Base-by-base conservation (phyloP, 805 yeast species). In the Ogataea philodendri region DNA sequence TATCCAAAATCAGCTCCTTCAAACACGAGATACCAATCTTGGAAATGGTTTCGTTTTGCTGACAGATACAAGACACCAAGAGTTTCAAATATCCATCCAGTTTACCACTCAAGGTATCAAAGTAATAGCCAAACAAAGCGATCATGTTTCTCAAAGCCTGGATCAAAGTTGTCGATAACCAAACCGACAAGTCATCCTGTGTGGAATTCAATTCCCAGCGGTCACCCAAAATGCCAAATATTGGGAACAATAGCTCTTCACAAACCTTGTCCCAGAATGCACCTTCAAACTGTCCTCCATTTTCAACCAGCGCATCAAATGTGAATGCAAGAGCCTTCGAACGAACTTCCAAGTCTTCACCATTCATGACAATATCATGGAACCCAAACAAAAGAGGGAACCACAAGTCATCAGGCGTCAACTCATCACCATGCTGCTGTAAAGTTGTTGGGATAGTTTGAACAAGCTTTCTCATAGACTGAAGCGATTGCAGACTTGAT, bases 11-110 rank as follows among this genome's bases (percentile, higher is more conserved):
- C 42, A 93, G 67, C 46, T 81, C 84, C 48, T 84, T 82, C 40
- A 93, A 69, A 57, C 98, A 89, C 7, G 90, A 77, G 52, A 94
- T 75, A 21, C 98, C 99, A 46, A 90, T 90, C 51, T 95, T 73
- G 0, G 97, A 94, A 51, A 94, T 88, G 0, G 97, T 89, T 53
- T 93, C 98, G 57, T 93, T 90, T 51, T 89, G 96, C 60, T 93
- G 98, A 51, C 96, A 87, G 32, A 93, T 86, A 62, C 98, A 93
- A 5, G 90, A 81, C 2, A 80, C 78, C 38, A 93, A 62, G 33
- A 94, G 68, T 13, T 77, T 78, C 59, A 94, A 68, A 57, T 84
- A 87, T 1, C 86, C 93, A 42, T 78, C 84, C 33, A 90, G 67
- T 74, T 84, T 76, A 26, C 76, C 69, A 48, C 80, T 80, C 53